Evolutionary conservation across 1,284 basidiomycete genomes (phyloP).

Genomic region (Cerrena zonata): DNA sequence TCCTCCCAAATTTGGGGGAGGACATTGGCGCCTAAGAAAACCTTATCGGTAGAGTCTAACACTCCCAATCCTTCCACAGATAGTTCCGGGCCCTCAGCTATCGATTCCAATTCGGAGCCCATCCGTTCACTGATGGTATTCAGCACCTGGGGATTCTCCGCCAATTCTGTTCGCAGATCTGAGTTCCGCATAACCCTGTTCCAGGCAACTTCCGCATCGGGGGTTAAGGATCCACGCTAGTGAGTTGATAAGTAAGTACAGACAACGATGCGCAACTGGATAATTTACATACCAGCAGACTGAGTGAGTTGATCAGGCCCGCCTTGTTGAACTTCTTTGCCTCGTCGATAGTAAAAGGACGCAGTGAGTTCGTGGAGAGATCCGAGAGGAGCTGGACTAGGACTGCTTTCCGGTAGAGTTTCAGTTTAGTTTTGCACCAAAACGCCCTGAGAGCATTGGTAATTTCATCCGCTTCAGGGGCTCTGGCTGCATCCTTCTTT

Average conservation of each 20-base stretch:
- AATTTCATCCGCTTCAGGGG: background rate
- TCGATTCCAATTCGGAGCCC: background rate
- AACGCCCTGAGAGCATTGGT: background rate
- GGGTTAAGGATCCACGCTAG: too few relatives aligned
- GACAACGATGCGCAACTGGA: background rate
- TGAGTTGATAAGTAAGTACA: too few relatives aligned
- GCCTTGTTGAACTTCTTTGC: background rate
- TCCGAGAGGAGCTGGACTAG: background rate
- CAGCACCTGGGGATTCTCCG: background rate
- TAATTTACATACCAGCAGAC: too few relatives aligned
- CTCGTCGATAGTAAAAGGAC: background rate
- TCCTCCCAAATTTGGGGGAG: constrained; percentile 13
- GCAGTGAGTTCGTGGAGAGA: background rate
- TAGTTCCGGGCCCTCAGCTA: background rate
- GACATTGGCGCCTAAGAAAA: constrained; percentile 5
- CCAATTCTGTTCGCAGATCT: too few relatives aligned
- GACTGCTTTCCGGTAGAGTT: background rate
- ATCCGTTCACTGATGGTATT: background rate
- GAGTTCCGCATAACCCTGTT: too few relatives aligned
- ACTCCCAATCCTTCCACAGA: background rate
- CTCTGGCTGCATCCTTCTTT: background rate
- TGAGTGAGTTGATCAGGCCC: too few relatives aligned
- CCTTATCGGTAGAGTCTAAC: background rate
- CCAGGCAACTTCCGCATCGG: too few relatives aligned
- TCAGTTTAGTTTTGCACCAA: background rate